Evolutionary conservation across 129 eudicot species (phyloP), one percentile per base, ranked within the genome.

Genomic region (Deinandra increscens): DNA sequence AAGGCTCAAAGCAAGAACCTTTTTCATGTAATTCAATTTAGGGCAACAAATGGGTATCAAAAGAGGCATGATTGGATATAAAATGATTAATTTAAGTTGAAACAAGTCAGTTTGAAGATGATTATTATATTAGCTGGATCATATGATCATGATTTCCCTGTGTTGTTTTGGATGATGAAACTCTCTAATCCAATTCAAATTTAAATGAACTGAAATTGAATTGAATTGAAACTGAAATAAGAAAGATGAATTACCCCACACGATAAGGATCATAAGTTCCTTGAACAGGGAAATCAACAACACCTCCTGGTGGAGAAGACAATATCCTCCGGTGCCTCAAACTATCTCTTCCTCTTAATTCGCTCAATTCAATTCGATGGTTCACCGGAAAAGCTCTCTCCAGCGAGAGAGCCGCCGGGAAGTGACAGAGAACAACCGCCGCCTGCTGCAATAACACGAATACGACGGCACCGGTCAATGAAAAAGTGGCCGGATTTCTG

Each of bases 201-300:
- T 36, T 36, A 36, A 36, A 36, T 36, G 39, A 36, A n/a, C n/a
- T n/a, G n/a, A n/a, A n/a, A n/a, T n/a, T n/a, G n/a, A n/a, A n/a
- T n/a, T n/a, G n/a, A n/a, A n/a, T n/a, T n/a, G n/a, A 5, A 38
- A 0, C 1, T 5, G 4, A 54, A 49, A 7, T 4, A 73, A 59
- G 7, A 58, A 72, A 48, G 4, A 69, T 36, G 46, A 42, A 56
- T 66, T 84, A 94, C 99, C 99, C 99, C 69, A 89, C 97, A 69
- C 82, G 80, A 77, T 75, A 89, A 43, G 99, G 99, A 73, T 94
- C 92, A 51, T 76, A 94, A 58, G 96, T 89, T 41, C 99, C 99
- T 36, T 84, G 55, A 9, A 94, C 96, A 3, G 84, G 78, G 56
- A 94, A 87, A 76, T 94, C 96, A 69, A 87, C 81, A 26, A 90